A percentile compares a stretch with the other conserved stretches of the same genome.
Conservation (phyloP, 257 asterid species). For the Anisodus tanguticus region DNA sequence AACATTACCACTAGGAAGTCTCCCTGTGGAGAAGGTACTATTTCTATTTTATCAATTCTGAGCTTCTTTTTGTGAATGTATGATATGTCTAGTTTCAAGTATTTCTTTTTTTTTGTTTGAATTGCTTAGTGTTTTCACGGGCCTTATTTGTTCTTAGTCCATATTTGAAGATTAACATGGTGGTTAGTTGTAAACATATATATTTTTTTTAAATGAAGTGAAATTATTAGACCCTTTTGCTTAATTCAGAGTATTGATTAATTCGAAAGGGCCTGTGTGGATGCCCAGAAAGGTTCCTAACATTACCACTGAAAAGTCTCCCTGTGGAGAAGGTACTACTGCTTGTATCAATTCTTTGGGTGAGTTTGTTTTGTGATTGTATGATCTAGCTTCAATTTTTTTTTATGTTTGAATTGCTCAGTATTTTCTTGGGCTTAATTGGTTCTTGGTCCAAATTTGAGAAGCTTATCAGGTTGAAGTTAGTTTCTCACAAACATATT, state of each 20-base stretch:
- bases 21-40: slow-evolving; percentile 75
- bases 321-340: neutral
- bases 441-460: neutral
- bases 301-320: neutral
- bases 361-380: neutral
- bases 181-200: neutral
- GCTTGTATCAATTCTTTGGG: neutral
- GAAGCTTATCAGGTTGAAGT: neutral
- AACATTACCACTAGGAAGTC: slow-evolving; percentile 72
- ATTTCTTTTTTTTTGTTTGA: neutral
- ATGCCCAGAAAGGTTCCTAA: neutral
- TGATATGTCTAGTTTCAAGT: neutral
- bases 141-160: neutral
- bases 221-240: neutral
- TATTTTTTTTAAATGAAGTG: neutral
- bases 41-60: neutral
- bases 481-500: neutral
- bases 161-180: neutral
- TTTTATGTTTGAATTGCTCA: neutral
- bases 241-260: neutral
- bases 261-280: neutral
- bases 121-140: neutral
- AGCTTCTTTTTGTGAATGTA: neutral
- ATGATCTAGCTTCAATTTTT: neutral
- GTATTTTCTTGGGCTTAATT: neutral